Evolutionary conservation across 768 basidiomycete species (phyloP).

Genomic region (Podaxis sp.): DNA sequence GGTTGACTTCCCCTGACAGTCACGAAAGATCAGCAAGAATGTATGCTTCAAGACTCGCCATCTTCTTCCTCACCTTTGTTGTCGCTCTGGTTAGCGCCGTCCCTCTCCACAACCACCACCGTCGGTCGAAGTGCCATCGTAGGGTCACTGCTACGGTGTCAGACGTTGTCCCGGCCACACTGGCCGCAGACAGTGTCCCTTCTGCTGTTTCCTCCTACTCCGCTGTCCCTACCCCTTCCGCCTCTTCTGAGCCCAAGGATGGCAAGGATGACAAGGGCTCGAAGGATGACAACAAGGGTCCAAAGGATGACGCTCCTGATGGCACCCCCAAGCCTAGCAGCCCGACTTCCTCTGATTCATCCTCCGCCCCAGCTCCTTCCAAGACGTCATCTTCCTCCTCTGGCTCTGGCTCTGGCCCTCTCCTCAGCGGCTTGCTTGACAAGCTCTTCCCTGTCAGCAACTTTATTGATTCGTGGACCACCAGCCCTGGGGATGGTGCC

Average conservation of each 20-base stretch:
- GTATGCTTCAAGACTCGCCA: conserved; percentile 22
- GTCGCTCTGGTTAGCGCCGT: conserved; percentile 24
- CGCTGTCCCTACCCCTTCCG: neutral
- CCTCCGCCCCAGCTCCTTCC: conserved; percentile 9
- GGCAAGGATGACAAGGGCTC: neutral
- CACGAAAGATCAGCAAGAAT: conserved; percentile 17
- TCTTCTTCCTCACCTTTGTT: conserved; percentile 25
- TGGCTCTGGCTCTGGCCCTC: neutral
- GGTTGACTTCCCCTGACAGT: neutral
- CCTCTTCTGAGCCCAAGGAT: neutral
- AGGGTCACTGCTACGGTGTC: neutral
- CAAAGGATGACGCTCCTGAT: neutral
- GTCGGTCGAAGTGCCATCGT: conserved; percentile 15
- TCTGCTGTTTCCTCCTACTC: neutral
- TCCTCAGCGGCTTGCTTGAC: conserved; percentile 22
- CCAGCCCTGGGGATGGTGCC: conserved; percentile 29
- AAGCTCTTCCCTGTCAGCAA: conserved; percentile 43
- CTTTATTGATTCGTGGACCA: conserved; percentile 45
- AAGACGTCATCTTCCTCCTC: conserved; percentile 20
- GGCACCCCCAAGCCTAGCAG: neutral
- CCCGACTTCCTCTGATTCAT: neutral
- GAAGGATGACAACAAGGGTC: no score
- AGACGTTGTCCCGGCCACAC: neutral
- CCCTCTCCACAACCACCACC: conserved; percentile 21
- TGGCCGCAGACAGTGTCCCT: neutral